phyloP scores from a whole-genome alignment of 495 filamentous ascomycete genomes.

The Aspergillus ostianus region DNA sequence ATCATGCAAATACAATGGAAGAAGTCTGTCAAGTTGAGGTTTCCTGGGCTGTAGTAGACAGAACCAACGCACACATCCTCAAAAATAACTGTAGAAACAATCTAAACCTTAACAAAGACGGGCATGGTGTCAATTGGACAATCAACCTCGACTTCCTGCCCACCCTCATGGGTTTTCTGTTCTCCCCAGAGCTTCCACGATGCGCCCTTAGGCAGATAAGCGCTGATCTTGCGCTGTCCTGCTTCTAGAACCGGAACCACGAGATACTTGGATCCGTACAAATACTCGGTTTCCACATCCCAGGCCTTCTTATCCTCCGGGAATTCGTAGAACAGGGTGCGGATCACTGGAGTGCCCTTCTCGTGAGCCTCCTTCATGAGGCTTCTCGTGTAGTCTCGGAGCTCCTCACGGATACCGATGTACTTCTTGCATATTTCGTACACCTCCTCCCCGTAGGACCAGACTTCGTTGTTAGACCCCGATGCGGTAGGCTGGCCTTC shows the following conservation, averaged over 20 bases:
- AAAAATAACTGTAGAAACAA: neutral
- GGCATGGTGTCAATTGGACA: constrained; percentile 53
- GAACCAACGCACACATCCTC: neutral
- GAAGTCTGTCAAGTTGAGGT: neutral
- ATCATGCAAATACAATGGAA: neutral
- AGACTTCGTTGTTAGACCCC: constrained; percentile 57
- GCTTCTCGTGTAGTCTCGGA: constrained; percentile 48
- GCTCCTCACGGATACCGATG: constrained; percentile 49
- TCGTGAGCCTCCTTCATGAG: constrained; percentile 56
- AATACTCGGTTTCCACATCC: constrained; percentile 53
- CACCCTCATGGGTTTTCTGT: constrained; percentile 31
- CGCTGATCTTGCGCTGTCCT: constrained; percentile 36
- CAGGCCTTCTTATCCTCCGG: constrained; percentile 47
- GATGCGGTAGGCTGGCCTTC: constrained; percentile 35
- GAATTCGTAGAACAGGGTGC: constrained; percentile 57
- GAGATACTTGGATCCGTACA: constrained; percentile 55
- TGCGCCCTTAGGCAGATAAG: constrained; percentile 48
- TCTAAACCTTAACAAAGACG: constrained; percentile 31
- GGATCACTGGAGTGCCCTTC: constrained; percentile 53
- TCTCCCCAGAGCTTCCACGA: constrained; percentile 42
- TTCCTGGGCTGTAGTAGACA: neutral
- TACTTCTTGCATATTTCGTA: constrained; percentile 57
- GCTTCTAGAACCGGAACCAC: constrained; percentile 48
- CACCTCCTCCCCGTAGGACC: constrained; percentile 55
- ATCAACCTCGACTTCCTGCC: constrained; percentile 35